Base-by-base conservation (phyloP, 768 basidiomycete genomes). In the Mycena polygramma region DNA sequence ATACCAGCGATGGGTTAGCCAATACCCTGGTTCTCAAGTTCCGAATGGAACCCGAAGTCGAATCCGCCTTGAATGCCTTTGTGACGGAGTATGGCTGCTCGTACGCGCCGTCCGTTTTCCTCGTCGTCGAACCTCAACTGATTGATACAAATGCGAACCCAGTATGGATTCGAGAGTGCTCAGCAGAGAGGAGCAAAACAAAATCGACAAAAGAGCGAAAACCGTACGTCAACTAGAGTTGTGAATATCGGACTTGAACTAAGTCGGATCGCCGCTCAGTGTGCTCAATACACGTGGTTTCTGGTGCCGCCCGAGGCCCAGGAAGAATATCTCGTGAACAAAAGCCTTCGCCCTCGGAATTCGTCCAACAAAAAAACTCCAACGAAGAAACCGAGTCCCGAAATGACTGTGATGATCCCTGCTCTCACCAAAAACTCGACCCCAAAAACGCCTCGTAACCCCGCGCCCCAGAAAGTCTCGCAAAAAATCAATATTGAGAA, bases 291-390 rank as follows among this genome's bases (percentile, higher is more conserved):
- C 53, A 71, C 73, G 7, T 71, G 59, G 30, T 57, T 73, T 19
- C 24, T 30, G 46, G 73, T 73, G n/a, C 68, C 73, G 0, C 60
- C 69, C 1, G 73, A 66, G 22, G 73, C 73, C 4, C 69, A 71
- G 49, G 48, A 57, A 22, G 69, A 51, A 11, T 73, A 73, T 26
- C 9, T 67, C 9, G 63, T 64, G 41, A 68, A 57, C 10, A 10
- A 35, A 5, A 63, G 63, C 19, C 2, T 55, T 0, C 37, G 20
- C 13, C 49, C 53, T 24, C 9, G 17, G 45, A 41, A 10, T 22
- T 37, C 55, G 0, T 43, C 53, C 17, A 45, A 8, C 26, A 15
- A 43, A 5, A 48, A 53, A n/a, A 19, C 61, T 19, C 0, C 55
- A 17, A 37, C 65, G n/a, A 69, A 69, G 37, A 69, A 48, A 37